A percentile compares a stretch with the other conserved stretches of the same genome.
Evolutionary conservation across 768 basidiomycete species (phyloP).

Genomic region (Lactarius tabidus): DNA sequence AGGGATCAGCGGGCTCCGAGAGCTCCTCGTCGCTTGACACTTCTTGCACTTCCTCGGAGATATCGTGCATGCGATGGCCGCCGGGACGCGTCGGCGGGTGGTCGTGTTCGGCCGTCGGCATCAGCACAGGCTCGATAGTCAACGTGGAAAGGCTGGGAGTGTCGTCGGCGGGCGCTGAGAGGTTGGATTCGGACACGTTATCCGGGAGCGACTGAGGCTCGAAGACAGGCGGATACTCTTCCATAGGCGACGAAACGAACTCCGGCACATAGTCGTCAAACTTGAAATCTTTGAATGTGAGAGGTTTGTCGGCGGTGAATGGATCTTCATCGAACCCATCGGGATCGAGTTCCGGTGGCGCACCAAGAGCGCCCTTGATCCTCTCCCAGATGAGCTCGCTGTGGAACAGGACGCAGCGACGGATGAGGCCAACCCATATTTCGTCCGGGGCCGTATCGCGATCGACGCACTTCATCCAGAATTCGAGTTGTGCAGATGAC

Average conservation of each 20-base stretch:
- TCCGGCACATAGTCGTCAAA: constrained; percentile 5
- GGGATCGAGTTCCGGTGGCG: constrained; percentile 77
- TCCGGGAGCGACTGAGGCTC: constrained; percentile 10
- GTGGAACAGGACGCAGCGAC: constrained; percentile 70
- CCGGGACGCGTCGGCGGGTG: constrained; percentile 35
- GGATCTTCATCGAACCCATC: constrained; percentile 40
- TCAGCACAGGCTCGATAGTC: constrained; percentile 54
- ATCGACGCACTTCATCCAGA: constrained; percentile 62
- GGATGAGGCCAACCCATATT: constrained; percentile 66
- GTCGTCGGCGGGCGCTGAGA: neutral
- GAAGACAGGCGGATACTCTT: neutral
- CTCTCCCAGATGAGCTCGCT: constrained; percentile 91
- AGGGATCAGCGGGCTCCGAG: neutral
- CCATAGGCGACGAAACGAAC: neutral
- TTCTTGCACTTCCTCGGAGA: constrained; percentile 23
- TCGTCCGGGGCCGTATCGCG: constrained; percentile 63
- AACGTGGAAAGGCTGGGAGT: constrained; percentile 13
- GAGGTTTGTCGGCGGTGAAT: neutral
- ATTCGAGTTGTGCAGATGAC: constrained; percentile 65
- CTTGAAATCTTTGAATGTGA: constrained; percentile 16
- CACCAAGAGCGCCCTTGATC: constrained; percentile 80
- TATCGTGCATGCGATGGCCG: constrained; percentile 35
- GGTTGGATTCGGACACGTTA: constrained; percentile 7
- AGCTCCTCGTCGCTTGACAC: constrained; percentile 11
- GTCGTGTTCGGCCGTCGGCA: constrained; percentile 28